Base-by-base conservation (phyloP, 257 asterid species). In the Plantago elongata region DNA sequence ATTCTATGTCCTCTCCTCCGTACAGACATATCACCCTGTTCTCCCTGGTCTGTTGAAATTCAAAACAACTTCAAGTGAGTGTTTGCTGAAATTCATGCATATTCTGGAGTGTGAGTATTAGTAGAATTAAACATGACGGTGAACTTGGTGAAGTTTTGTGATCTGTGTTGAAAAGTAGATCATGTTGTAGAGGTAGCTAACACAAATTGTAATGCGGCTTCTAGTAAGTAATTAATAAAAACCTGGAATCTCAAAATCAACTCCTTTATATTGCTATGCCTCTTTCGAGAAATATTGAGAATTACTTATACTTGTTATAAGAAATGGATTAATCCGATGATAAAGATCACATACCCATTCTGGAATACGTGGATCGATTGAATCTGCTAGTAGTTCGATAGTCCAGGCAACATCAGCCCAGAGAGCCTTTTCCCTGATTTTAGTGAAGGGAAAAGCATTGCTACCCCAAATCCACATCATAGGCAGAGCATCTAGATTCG, bases 381-480 rank as follows among this genome's bases (percentile, higher is more conserved):
- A 60, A 59, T 84, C 95, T 0, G 88, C 97, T 8, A 93, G 52
- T 5, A 93, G 60, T 0, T 74, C 83, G 13, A 93, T 75, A 67
- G 78, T 85, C 99, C 97, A 93, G 3, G 74, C 18, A 27, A 71
- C 77, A 13, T 77, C 88, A 1, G 71, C 72, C 99, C 99, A 92
- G 1, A 92, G 81, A 11, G 77, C 84, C 49, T 61, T 60, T 70
- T 92, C 99, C 58, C 79, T 76, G 1, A 69, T 49, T 54, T 61
- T 72, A 44, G 90, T 85, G 79, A 93, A 93, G 3, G 97, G 97
- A 59, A 85, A 93, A 2, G 97, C 96, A 11, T 54, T 46, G 51
- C 84, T 74, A 0, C 97, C 97, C 99, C 99, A 93, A 54, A 89
- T 93, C 96, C 97, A 89, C 79, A 89, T 83, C 95, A 92, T 83